Percentiles rank a stretch among this genome's conserved stretches.
These are phyloP conservation scores for Phyllosticta citribraziliensis DNA, from an alignment of 2,329 filamentous ascomycete species.

Conservation along the genomic window DNA sequence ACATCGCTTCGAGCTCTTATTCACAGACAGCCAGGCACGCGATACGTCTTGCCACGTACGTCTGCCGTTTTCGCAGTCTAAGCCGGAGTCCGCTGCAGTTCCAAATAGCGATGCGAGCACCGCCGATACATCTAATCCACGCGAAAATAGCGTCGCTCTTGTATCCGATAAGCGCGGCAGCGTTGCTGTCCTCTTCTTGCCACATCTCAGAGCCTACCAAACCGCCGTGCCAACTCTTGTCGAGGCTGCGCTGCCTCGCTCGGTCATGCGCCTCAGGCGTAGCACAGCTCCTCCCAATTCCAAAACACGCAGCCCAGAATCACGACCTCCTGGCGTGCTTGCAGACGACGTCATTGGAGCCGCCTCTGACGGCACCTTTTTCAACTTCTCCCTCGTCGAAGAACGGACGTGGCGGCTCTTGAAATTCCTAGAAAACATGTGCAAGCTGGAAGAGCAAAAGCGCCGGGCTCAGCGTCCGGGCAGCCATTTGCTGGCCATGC, in stretches of 20 bases:
- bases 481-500: conserved; percentile 16
- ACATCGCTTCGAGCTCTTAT: conserved; percentile 16
- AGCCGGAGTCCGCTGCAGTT: not conserved
- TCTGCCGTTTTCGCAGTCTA: conserved; percentile 13
- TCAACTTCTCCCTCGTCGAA: conserved; percentile 54
- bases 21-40: conserved; percentile 22
- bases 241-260: conserved; percentile 32
- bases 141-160: conserved; percentile 16
- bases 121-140: not conserved
- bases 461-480: not conserved
- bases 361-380: conserved; percentile 43
- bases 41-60: conserved; percentile 17
- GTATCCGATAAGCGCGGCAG: conserved; percentile 25
- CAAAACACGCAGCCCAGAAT: not conserved
- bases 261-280: conserved; percentile 41
- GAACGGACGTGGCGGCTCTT: conserved; percentile 57
- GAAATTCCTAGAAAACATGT: conserved; percentile 60
- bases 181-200: conserved; percentile 22
- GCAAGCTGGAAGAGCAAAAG: conserved; percentile 16
- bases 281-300: conserved; percentile 28
- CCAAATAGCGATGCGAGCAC: not conserved
- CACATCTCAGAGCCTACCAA: conserved; percentile 14
- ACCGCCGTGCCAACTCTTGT: conserved; percentile 28
- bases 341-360: conserved; percentile 40
- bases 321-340: conserved; percentile 25